These are phyloP conservation scores for Rhizopogon vesiculosus DNA, from an alignment of 768 basidiomycete species.

Conservation along the genomic window DNA sequence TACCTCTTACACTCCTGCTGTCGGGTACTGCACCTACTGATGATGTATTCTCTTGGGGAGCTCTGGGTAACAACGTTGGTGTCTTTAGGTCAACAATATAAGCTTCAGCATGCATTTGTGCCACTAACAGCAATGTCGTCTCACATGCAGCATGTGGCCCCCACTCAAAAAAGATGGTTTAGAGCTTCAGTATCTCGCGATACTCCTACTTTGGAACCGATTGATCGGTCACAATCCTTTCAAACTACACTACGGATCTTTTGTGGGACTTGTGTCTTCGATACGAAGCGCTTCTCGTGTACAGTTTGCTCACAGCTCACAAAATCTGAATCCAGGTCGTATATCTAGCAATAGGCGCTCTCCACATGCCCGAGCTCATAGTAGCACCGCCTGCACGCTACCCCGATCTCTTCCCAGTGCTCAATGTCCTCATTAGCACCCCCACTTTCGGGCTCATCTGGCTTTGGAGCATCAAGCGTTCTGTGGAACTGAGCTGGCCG, in stretches of 20 bases:
- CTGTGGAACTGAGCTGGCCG: conserved; percentile 79
- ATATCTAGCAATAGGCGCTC: conserved; percentile 46
- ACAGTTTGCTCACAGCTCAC: neutral
- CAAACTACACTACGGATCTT: conserved; percentile 34
- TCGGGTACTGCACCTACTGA: conserved; percentile 34
- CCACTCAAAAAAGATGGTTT: conserved; percentile 76
- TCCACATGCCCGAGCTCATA: conserved; percentile 65
- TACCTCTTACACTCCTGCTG: conserved; percentile 80
- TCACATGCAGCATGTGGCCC: conserved; percentile 79
- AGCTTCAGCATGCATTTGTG: neutral
- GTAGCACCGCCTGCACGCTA: conserved; percentile 67
- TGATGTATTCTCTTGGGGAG: conserved; percentile 25
- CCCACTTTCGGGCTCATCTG: conserved; percentile 43
- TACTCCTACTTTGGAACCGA: conserved; percentile 76
- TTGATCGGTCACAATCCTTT: conserved; percentile 76
- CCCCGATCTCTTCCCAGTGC: conserved; percentile 80
- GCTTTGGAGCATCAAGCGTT: conserved; percentile 85
- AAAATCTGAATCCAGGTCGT: conserved; percentile 32
- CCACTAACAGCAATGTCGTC: neutral
- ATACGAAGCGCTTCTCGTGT: conserved; percentile 25
- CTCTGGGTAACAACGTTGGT: conserved; percentile 69
- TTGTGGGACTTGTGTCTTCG: conserved; percentile 49
- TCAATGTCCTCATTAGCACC: conserved; percentile 40
- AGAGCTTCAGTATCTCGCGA: conserved; percentile 65
- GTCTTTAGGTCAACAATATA: conserved; percentile 69